Base-by-base conservation (phyloP, 176 grass and related monocot genomes). In the Guadua angustifolia region DNA sequence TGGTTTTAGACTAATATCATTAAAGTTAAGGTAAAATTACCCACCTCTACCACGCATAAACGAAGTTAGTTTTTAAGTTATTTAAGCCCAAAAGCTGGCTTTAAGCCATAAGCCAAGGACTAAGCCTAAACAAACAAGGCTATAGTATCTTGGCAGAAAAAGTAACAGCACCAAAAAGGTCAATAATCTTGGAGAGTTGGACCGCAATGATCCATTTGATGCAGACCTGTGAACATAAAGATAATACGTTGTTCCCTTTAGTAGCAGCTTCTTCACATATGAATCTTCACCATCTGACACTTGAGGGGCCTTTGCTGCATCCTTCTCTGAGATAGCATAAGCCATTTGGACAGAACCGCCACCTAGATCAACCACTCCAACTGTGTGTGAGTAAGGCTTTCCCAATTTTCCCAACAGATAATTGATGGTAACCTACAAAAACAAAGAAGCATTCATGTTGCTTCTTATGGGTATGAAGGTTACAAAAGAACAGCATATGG, bases 281-380 rank as follows among this genome's bases (percentile, higher is more conserved):
- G 85, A 89, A 92, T 94, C 96, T 86, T 95, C 87, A 80, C 93
- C 96, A 71, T 95, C 89, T 77, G 88, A 76, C 66, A 89, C 47
- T 90, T 83, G 50, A 79, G 93, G 96, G 69, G 93, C 91, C 55
- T 95, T 92, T 82, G 44, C 87, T 81, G 93, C 93, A 84, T 98
- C 91, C 36, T 95, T 84, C 83, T 98, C 96, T 74, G 96, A 94
- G 72, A 98, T 98, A 71, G 93, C 96, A 88, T 98, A 98, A 85
- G 96, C 96, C 96, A 98, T 98, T 91, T 98, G 96, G 69, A 98
- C 96, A 33, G 96, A 98, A 80, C 96, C 96, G 85, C 96, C 96
- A 70, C 96, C 96, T 69, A 98, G 79, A 71, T 98, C 96, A 90
- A 98, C 91, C 66, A 98, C 96, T 92, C 96, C 96, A 77, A 98